Percentiles rank a stretch among this genome's conserved stretches.
Evolutionary conservation across 768 basidiomycete species (phyloP).

Genomic region (Amanita polypyramis): DNA sequence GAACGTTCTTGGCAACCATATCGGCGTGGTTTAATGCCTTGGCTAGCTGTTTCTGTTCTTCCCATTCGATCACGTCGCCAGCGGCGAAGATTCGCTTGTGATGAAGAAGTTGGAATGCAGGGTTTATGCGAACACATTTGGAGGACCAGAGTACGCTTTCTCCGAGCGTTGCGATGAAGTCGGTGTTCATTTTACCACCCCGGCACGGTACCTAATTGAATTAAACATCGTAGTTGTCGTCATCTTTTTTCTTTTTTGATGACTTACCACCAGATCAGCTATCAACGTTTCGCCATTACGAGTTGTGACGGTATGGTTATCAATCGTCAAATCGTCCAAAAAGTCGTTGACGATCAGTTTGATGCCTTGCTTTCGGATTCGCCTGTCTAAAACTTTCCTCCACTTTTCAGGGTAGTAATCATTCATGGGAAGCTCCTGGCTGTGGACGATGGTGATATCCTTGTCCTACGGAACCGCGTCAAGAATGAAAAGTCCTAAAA

Average conservation of each 20-base stretch:
- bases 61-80: slow-evolving; percentile 56
- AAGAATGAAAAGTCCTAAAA: neutral
- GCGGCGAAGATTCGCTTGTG: slow-evolving; percentile 50
- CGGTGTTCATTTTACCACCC: slow-evolving; percentile 41
- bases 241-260: no score
- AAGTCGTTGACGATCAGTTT: slow-evolving; percentile 42
- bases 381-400: slow-evolving; percentile 34
- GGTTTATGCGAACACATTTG: slow-evolving; percentile 38
- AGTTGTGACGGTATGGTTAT: slow-evolving; percentile 32
- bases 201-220: slow-evolving; percentile 24
- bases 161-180: slow-evolving; percentile 35
- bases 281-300: slow-evolving; percentile 36
- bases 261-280: slow-evolving; percentile 52
- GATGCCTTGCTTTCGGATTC: slow-evolving; percentile 33
- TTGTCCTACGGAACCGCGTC: slow-evolving; percentile 21
- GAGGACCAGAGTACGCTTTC: slow-evolving; percentile 23
- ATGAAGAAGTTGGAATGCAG: slow-evolving; percentile 44
- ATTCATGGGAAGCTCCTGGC: slow-evolving; percentile 42
- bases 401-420: slow-evolving; percentile 42
- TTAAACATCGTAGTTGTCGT: no score
- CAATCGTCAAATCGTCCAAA: slow-evolving; percentile 32
- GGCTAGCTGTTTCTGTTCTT: slow-evolving; percentile 47
- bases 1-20: slow-evolving; percentile 39
- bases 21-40: slow-evolving; percentile 36
- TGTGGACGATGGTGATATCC: slow-evolving; percentile 52